Conservation (phyloP, 2,329 filamentous ascomycete genomes). For the Juglanconis oblonga region DNA sequence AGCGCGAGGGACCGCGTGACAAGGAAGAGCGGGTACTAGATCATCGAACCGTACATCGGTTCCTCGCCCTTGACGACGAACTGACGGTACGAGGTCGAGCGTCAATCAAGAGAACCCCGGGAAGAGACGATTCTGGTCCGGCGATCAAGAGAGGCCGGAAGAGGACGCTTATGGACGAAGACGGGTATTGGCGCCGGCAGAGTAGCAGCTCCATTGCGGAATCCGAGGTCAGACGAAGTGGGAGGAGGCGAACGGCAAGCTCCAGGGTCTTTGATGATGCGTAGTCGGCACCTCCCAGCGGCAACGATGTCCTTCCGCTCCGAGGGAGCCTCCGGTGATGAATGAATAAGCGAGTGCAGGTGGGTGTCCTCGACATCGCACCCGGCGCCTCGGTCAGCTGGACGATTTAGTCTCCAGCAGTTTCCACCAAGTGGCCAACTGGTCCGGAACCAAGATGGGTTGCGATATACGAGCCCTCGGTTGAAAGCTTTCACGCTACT, state of each 20-base stretch:
- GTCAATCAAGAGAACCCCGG: slow-evolving; percentile 5
- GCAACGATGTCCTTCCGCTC: not conserved
- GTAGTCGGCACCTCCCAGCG: not conserved
- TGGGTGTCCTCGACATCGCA: too few relatives aligned
- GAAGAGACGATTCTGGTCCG: not conserved
- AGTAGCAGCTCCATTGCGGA: not conserved
- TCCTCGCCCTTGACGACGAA: slow-evolving; percentile 71
- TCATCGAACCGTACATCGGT: slow-evolving; percentile 83
- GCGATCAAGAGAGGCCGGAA: not conserved
- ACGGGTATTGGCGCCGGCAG: not conserved
- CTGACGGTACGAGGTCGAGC: slow-evolving; percentile 44
- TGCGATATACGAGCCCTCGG: too few relatives aligned
- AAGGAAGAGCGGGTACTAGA: slow-evolving; percentile 72
- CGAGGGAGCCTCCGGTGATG: not conserved
- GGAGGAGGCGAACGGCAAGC: slow-evolving; percentile 11
- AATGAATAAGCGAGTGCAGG: not conserved
- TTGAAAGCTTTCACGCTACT: too few relatives aligned
- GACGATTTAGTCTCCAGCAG: not conserved
- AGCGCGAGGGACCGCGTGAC: slow-evolving; percentile 72
- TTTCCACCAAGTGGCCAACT: not conserved
- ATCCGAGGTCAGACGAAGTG: slow-evolving; percentile 12
- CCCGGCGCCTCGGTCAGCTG: not conserved
- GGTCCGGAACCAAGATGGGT: too few relatives aligned
- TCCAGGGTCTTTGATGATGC: not conserved
- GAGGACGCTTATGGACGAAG: not conserved